Base-by-base conservation (phyloP, 257 asterid genomes). In the Lantana camara region DNA sequence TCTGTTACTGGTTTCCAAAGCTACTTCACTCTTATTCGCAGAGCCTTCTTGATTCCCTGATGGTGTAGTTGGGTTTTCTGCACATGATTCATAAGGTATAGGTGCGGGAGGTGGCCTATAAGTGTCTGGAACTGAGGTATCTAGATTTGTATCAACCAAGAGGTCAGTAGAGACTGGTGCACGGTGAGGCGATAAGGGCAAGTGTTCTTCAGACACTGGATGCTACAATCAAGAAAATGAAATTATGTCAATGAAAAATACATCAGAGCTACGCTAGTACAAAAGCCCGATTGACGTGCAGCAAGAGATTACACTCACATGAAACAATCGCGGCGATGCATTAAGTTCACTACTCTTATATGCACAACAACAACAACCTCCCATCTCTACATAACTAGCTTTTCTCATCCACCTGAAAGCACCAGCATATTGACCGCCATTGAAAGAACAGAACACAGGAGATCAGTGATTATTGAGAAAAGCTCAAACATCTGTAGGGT, bases 91-190 rank as follows among this genome's bases (percentile, higher is more conserved):
- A 79, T 82, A 89, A 10, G 96, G 96, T 59, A 82, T 67, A 15
- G 96, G 96, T 7, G 80, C 75, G 15, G 96, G 96, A 69, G 96
- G 96, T 62, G 92, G 80, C 45, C 80, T 71, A 69, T 82, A 89
- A 50, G 96, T 84, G 57, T 84, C 90, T 29, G 84, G 92, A 63
- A 75, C 71, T 66, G 95, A 73, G 24, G 96, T 84, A 62, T 86
- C 96, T 45, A 86, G 82, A 82, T 89, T 85, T 45, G 96, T 86
- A 66, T 89, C 90, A n/a, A 89, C 96, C 77, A 89, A 73, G 24
- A 86, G 87, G 22, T 83, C 92, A 1, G 83, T 58, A 73, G 90
- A 64, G 68, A 66, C 76, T 57, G 79, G 63, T 66, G 73, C 78
- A 59, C 61, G 71, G 66, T 69, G 77, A 53, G 90, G 58, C 24